phyloP scores from a whole-genome alignment of 2,329 filamentous ascomycete species.

The Juglanconis sp. region DNA sequence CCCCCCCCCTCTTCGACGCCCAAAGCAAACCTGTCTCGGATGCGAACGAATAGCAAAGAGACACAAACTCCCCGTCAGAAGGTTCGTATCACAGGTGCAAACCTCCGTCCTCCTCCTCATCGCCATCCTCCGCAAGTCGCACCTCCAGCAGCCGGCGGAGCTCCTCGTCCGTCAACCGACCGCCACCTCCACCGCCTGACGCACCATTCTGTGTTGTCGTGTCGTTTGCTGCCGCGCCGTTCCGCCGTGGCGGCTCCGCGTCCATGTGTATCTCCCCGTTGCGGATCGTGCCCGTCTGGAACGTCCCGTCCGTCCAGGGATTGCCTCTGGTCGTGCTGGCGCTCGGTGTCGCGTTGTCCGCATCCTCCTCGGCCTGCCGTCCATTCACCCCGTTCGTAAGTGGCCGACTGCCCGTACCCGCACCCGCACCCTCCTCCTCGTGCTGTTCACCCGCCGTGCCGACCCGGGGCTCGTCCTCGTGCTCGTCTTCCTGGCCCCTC shows the following conservation, averaged over 20 bases:
- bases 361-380: slow-evolving; percentile 9
- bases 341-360: slow-evolving; percentile 5
- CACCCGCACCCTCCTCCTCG: neutral
- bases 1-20: neutral
- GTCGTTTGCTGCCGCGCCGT: neutral
- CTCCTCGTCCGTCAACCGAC: slow-evolving; percentile 57
- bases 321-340: slow-evolving; percentile 26
- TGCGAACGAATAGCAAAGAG: neutral
- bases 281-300: slow-evolving; percentile 56
- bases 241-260: slow-evolving; percentile 10
- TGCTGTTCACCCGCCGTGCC: neutral
- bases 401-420: slow-evolving; percentile 1
- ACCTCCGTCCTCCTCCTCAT: slow-evolving; percentile 52
- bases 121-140: slow-evolving; percentile 47
- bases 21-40: neutral
- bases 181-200: slow-evolving; percentile 41
- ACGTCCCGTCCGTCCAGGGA: slow-evolving; percentile 62
- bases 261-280: slow-evolving; percentile 49
- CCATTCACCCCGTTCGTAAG: slow-evolving; percentile 26
- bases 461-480: slow-evolving; percentile 20
- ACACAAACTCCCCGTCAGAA: neutral
- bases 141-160: slow-evolving; percentile 54
- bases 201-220: neutral
- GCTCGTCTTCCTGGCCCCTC: slow-evolving; percentile 37
- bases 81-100: slow-evolving; percentile 54